These are phyloP conservation scores for Candida ortonii DNA, from an alignment of 805 yeast genomes.

Conservation along the genomic window DNA sequence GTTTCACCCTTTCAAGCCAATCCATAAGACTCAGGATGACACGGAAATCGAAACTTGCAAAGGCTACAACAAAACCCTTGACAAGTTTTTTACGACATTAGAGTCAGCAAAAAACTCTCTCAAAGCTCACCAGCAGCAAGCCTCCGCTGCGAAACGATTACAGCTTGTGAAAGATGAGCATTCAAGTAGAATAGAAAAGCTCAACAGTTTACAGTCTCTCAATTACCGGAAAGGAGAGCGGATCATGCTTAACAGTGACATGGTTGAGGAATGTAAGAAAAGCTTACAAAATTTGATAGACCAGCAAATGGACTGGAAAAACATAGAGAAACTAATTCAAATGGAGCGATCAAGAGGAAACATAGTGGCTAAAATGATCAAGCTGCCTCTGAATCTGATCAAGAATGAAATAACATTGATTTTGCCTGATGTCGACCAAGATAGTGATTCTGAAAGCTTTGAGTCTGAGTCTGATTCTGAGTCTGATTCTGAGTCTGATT, in stretches of 20 bases:
- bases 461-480: constrained; percentile 37
- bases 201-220: constrained; percentile 58
- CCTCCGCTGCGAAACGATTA: constrained; percentile 70
- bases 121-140: constrained; percentile 71
- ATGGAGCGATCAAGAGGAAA: constrained; percentile 69
- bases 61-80: constrained; percentile 82
- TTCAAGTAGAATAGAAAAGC: constrained; percentile 60
- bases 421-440: constrained; percentile 45
- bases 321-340: constrained; percentile 71
- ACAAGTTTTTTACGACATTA: constrained; percentile 76
- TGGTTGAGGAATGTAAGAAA: constrained; percentile 67
- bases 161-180: constrained; percentile 75
- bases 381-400: constrained; percentile 64
- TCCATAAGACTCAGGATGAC: constrained; percentile 27
- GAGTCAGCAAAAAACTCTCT: constrained; percentile 78
- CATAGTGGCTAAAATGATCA: constrained; percentile 57
- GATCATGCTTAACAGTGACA: constrained; percentile 63
- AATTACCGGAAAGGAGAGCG: constrained; percentile 71
- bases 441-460: constrained; percentile 36
- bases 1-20: constrained; percentile 53
- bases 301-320: constrained; percentile 92
- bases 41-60: constrained; percentile 42
- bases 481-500: constrained; percentile 31
- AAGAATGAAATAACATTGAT: constrained; percentile 62
- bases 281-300: constrained; percentile 66